Evolutionary conservation across 2,329 filamentous ascomycete genomes (phyloP).

Genomic region (Chrysoporthe austroafricana): DNA sequence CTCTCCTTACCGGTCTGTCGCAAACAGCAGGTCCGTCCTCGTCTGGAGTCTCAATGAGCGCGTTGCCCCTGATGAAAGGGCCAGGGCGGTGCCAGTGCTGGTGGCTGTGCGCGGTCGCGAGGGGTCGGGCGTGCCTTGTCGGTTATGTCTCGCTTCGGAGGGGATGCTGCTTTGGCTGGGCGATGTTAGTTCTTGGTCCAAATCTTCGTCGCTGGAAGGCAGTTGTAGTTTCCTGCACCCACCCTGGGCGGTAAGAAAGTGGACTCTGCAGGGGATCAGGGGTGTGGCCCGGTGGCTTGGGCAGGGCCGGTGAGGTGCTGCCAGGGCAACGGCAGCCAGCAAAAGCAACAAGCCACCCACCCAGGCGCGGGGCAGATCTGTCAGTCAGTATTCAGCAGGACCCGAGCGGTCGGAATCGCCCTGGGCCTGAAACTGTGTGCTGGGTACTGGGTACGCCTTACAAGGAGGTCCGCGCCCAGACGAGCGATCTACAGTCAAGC

Average conservation of each 20-base stretch:
- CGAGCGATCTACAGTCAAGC: no score
- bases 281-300: neutral
- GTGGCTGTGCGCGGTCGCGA: neutral
- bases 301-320: conserved; percentile 1
- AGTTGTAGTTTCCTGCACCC: conserved; percentile 5
- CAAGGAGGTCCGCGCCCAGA: no score
- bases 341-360: neutral
- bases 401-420: neutral
- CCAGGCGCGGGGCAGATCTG: neutral
- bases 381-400: neutral
- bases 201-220: conserved; percentile 21
- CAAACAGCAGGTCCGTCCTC: conserved; percentile 13
- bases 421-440: no score
- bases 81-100: neutral
- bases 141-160: neutral
- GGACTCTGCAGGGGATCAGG: conserved; percentile 13
- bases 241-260: conserved; percentile 16
- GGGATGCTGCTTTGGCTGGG: conserved; percentile 19
- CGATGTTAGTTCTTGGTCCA: conserved; percentile 13
- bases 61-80: conserved; percentile 12
- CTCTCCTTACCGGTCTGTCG: conserved; percentile 24
- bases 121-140: conserved; percentile 12
- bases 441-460: no score
- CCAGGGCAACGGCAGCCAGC: conserved; percentile 14
- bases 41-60: neutral